A percentile compares a stretch with the other conserved stretches of the same genome.
Conservation (phyloP, 2,329 filamentous ascomycete species). For the Polytolypa hystricis region DNA sequence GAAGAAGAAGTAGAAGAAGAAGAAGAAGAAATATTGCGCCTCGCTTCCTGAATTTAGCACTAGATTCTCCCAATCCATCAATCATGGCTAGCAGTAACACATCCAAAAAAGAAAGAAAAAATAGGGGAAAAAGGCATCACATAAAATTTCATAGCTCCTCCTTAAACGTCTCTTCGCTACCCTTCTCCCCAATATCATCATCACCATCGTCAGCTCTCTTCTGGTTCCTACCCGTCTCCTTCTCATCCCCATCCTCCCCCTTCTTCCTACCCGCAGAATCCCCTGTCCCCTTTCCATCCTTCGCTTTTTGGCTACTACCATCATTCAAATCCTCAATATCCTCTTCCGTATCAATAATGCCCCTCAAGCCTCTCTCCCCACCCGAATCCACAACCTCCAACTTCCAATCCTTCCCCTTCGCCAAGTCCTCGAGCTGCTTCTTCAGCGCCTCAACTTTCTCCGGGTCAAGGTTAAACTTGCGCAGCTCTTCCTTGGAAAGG, state of each 20-base stretch:
- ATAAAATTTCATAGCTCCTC: constrained; percentile 24
- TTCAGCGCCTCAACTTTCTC: constrained; percentile 59
- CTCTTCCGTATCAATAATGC: constrained; percentile 52
- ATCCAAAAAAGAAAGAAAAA: too few species aligned
- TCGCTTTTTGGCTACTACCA: constrained; percentile 15
- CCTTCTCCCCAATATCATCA: constrained; percentile 14
- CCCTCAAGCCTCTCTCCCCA: constrained; percentile 55
- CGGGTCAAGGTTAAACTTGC: constrained; percentile 54
- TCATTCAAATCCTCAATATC: constrained; percentile 42
- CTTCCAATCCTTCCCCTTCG: constrained; percentile 64
- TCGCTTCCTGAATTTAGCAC: too few species aligned
- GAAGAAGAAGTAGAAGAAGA: constrained; percentile 2
- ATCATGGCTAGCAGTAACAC: too few species aligned
- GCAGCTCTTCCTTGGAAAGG: constrained; percentile 55
- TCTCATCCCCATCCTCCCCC: constrained; percentile 11
- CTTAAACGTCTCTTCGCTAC: constrained; percentile 31
- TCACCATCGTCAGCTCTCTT: not conserved
- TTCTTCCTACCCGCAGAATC: too few species aligned
- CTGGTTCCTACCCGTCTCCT: constrained; percentile 5
- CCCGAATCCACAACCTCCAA: constrained; percentile 66
- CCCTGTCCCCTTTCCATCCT: constrained; percentile 14
- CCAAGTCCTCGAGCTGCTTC: constrained; percentile 56
- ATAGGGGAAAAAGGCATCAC: constrained; percentile 17
- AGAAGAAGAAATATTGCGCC: constrained; percentile 11
- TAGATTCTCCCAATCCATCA: too few species aligned